These are phyloP conservation scores for Mortierella hygrophila DNA, from an alignment of 192 early-diverging fungal species.

Conservation along the genomic window DNA sequence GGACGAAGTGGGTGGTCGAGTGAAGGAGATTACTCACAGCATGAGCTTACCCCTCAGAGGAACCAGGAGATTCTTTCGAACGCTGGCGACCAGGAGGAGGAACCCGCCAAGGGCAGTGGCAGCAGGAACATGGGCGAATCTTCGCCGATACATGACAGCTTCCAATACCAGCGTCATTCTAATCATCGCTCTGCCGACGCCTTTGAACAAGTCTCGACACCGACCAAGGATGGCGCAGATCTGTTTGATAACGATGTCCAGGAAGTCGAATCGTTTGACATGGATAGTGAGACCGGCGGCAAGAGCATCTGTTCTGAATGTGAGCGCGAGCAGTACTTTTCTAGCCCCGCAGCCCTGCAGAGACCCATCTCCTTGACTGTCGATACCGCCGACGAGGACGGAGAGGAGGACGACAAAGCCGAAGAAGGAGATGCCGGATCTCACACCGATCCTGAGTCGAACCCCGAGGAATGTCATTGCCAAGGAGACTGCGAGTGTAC, in stretches of 20 bases:
- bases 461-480: background rate
- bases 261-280: background rate
- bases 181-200: background rate
- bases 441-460: no score
- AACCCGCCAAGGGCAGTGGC: background rate
- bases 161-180: background rate
- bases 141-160: background rate
- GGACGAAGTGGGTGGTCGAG: slow-evolving; percentile 37
- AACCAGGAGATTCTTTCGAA: slow-evolving; percentile 9
- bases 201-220: background rate
- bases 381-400: background rate
- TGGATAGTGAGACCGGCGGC: background rate
- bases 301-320: slow-evolving; percentile 6
- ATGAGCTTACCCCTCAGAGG: slow-evolving; percentile 21
- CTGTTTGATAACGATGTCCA: background rate
- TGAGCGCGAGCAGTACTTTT: slow-evolving; percentile 1
- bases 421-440: no score
- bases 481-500: background rate
- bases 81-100: background rate
- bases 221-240: background rate
- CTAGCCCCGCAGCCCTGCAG: background rate
- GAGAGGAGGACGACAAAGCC: background rate
- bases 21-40: slow-evolving; percentile 37
- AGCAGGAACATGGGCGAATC: background rate
- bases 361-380: background rate